These are phyloP conservation scores for Plasmodium fragile DNA, from an alignment of 169 alveolate genomes.

Conservation along the genomic window DNA sequence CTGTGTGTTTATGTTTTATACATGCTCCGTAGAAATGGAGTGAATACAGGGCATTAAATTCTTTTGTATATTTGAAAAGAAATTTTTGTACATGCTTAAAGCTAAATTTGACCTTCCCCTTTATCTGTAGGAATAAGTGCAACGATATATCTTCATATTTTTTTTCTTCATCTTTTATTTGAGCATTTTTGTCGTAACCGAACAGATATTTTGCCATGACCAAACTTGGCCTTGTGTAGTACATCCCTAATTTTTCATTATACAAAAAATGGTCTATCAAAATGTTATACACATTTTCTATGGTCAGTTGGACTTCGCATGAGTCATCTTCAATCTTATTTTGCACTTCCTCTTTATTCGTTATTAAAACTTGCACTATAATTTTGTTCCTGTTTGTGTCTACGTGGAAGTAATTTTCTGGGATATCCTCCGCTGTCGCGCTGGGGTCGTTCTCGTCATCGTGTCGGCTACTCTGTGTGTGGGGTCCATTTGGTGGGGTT, in stretches of 20 bases:
- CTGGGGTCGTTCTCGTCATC: not conserved
- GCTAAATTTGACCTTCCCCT: constrained; percentile 11
- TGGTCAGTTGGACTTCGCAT: constrained; percentile 15
- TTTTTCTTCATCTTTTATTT: constrained; percentile 27
- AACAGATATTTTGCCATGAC: constrained; percentile 29
- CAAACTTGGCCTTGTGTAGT: constrained; percentile 3
- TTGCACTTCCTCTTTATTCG: not conserved
- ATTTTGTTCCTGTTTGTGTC: constrained; percentile 21
- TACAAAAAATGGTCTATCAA: constrained; percentile 18
- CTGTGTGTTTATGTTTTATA: constrained; percentile 20
- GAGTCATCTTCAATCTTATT: not conserved
- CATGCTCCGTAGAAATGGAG: constrained; percentile 71
- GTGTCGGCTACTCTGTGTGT: not conserved
- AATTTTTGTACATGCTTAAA: constrained; percentile 26
- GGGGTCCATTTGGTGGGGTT: not conserved
- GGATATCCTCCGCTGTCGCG: not conserved
- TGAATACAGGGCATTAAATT: constrained; percentile 15
- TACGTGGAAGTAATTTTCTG: constrained; percentile 1
- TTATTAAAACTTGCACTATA: constrained; percentile 22
- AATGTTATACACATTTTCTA: constrained; percentile 41
- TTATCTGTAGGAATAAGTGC: constrained; percentile 52
- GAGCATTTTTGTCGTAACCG: constrained; percentile 13
- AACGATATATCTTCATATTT: constrained; percentile 72
- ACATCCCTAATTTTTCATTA: not conserved
- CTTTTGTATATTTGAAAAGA: constrained; percentile 14